Evolutionary conservation across 306 rosid genomes (phyloP), one percentile per base, ranked within the genome.

Genomic region (Canavalia ensiformis): DNA sequence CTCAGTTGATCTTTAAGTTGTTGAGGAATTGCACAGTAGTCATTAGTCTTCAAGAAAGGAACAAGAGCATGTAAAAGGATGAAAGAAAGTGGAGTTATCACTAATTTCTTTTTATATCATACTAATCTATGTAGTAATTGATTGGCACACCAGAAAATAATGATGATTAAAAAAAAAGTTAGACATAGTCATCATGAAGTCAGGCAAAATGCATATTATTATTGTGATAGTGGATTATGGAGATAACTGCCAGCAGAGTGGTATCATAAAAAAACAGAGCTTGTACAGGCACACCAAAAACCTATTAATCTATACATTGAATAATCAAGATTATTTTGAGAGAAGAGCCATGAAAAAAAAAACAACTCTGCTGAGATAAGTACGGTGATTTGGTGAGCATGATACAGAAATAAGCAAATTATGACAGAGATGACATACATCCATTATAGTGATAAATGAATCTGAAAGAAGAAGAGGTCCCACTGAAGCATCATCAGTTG

Each of bases 11-110:
- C 99, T 84, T 90, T 95, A 49, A 95, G 96, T 86, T 82, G 90
- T 81, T 89, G 97, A 71, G 99, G 98, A 87, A 90, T 90, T 56
- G 98, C 99, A 52, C 97, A 86, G 90, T 90, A 93, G 91, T 95
- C 99, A 68, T 95, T 95, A 76, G 99, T 95, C 99, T 95, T 71
- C 78, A 77, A 65, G 89, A 78, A 70, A 46, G 72, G 60, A 49
- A 50, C 71, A 79, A 67, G 62, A 63, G 39, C 85, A 64, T 72
- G 83, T 37, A 69, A 72, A 78, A 66, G 34, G 42, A 77, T 12
- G 72, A 54, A 71, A 42, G 68, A 54, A 71, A 35, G 35, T 45
- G 8, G 54, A 68, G 84, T 82, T 50, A 72, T 7, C 72, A 55
- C 25, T 18, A 80, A 58, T 28, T 75, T 18, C 25, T 18, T 55